Conservation (phyloP, 129 eudicot species). For the Dittrichia graveolens region DNA sequence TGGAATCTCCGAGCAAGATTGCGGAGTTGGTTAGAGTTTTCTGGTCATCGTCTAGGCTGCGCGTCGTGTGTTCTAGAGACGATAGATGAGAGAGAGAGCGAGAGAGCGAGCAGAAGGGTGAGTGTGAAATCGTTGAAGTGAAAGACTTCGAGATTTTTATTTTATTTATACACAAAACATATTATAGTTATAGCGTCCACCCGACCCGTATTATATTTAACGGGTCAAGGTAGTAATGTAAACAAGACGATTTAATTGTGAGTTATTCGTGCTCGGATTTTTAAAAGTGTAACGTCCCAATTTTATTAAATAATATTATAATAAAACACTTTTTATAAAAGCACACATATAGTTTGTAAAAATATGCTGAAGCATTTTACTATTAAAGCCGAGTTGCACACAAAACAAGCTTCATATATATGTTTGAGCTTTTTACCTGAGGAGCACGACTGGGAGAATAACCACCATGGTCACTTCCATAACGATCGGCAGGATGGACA, state of each 20-base stretch:
- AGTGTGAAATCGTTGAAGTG: conserved; percentile 33
- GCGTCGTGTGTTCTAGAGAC: conserved; percentile 32
- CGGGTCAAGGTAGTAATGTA: no score
- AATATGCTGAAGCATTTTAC: no score
- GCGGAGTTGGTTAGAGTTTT: conserved; percentile 21
- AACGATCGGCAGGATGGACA: conserved; percentile 77
- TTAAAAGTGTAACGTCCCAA: no score
- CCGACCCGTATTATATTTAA: no score
- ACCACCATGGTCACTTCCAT: conserved; percentile 65
- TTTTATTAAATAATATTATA: no score
- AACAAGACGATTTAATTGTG: no score
- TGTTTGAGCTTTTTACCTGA: conserved; percentile 46
- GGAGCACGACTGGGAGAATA: conserved; percentile 84
- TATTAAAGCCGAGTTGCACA: no score
- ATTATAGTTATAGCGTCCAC: no score
- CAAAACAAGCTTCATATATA: conserved; percentile 3
- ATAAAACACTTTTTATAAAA: no score
- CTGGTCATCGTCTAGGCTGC: conserved; percentile 26
- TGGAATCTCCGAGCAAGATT: conserved; percentile 28
- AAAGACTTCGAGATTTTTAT: conserved; percentile 23
- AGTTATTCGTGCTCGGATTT: no score
- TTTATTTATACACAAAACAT: neutral
- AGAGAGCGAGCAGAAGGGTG: conserved; percentile 2
- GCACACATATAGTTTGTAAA: no score
- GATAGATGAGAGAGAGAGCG: conserved; percentile 3